Evolutionary conservation across 2,329 filamentous ascomycete genomes (phyloP), one percentile per base, ranked within the genome.

Genomic region (Colletotrichum chlorophyti): DNA sequence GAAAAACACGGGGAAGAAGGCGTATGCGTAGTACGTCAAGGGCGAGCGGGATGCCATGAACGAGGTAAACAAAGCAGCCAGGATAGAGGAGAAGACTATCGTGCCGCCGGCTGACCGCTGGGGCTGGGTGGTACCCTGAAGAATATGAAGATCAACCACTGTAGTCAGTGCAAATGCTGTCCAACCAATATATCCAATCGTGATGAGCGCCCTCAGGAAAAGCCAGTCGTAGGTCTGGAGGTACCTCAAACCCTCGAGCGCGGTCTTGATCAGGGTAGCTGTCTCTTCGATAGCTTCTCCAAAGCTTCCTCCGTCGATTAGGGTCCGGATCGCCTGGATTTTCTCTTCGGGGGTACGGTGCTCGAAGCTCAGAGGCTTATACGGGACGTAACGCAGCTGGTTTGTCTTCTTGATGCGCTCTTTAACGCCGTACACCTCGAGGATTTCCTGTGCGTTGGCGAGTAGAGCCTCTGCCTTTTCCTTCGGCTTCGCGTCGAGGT

Each of bases 141-240:
- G 78, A 48, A 99, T 91, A 73, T 97, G 92, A 49, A 93, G 78
- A 69, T 97, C 90, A 61, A 98, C 82, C 42, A 98, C 93, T 0
- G 90, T 96, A 1, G 92, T 95, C 47, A 96, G 79, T 2, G 93
- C 92, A 73, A 93, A 99, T 1, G 90, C 89, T 69, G 98, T 96
- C 94, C 94, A 99, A 17, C 95, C 95, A 7, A 98, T 77, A 68
- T 98, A 99, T 15, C 95, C 95, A 11, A 90, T 71, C 2, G 95
- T 97, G 59, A 99, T 90, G 46, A 99, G 81, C 2, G 91, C 90
- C 59, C 95, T 84, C 31, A 99, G 78, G 75, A 99, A 99, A 3
- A 99, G 81, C 95, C 95, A 99, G 76, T 99, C 95, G 68, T 99
- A 99, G 0, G 93, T 99, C 74, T 99, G 95, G 23, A 99, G 82